Conservation (phyloP, 1,284 basidiomycete species). For the Limonomyces culmigenus region DNA sequence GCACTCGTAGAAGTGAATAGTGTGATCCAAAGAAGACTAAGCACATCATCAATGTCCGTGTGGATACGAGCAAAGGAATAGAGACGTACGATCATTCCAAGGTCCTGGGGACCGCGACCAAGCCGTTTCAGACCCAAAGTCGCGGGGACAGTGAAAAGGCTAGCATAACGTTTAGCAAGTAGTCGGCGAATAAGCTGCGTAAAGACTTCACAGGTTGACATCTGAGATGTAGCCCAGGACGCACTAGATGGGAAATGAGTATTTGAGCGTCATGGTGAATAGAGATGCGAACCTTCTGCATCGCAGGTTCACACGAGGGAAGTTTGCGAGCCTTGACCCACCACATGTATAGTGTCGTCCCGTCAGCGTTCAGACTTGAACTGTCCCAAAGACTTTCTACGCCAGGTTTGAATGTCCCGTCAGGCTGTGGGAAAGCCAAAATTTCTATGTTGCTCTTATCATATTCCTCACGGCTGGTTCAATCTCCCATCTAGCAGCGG, state of each 20-base stretch:
- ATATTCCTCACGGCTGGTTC: too few species aligned
- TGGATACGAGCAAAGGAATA: not conserved
- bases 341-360: constrained; percentile 39
- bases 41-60: not conserved
- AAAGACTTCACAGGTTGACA: constrained; percentile 64
- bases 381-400: not conserved
- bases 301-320: constrained; percentile 48
- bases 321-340: constrained; percentile 71
- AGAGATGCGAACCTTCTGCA: constrained; percentile 50
- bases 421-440: not conserved
- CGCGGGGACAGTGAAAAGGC: constrained; percentile 24
- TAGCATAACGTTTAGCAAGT: not conserved
- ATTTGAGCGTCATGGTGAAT: not conserved
- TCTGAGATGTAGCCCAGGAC: constrained; percentile 81
- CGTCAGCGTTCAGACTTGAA: constrained; percentile 18
- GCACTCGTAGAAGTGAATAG: constrained; percentile 71
- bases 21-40: constrained; percentile 74
- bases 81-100: constrained; percentile 56
- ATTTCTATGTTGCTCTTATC: not conserved
- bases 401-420: not conserved
- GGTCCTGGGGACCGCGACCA: constrained; percentile 27
- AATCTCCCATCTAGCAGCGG: too few species aligned
- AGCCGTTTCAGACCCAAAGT: constrained; percentile 44
- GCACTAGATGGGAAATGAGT: constrained; percentile 18
- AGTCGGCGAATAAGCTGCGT: too few species aligned